A percentile compares a stretch with the other conserved stretches of the same genome.
Conservation (phyloP, 2,329 filamentous ascomycete genomes). For the Massarina eburnea region DNA sequence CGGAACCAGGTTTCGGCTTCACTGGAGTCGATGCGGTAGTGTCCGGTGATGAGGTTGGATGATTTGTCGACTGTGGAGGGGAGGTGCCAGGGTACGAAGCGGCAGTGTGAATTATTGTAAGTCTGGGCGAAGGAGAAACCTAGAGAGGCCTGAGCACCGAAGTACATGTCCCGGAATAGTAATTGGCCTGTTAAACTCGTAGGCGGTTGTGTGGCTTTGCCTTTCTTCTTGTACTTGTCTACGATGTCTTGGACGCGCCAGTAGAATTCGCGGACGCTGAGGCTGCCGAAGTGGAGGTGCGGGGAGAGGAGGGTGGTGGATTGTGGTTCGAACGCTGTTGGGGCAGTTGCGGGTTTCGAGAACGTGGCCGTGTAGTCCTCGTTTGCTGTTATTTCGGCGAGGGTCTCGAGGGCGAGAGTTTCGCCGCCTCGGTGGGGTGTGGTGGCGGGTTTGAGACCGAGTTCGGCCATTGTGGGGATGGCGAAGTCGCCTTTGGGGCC, state of each 20-base stretch:
- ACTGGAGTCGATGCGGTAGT: slow-evolving; percentile 64
- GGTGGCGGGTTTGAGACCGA: slow-evolving; percentile 63
- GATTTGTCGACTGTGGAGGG: slow-evolving; percentile 59
- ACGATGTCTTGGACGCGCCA: slow-evolving; percentile 69
- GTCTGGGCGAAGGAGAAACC: slow-evolving; percentile 67
- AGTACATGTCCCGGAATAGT: slow-evolving; percentile 82
- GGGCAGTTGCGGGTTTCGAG: slow-evolving; percentile 73
- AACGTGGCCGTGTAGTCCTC: slow-evolving; percentile 72
- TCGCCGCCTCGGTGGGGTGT: slow-evolving; percentile 73
- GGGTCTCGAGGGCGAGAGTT: slow-evolving; percentile 59
- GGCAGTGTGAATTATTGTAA: slow-evolving; percentile 63
- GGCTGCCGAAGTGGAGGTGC: slow-evolving; percentile 72
- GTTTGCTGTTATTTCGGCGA: slow-evolving; percentile 63
- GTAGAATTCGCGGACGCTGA: slow-evolving; percentile 72
- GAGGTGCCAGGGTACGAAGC: slow-evolving; percentile 80
- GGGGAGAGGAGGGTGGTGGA: slow-evolving; percentile 74
- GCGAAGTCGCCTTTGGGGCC: slow-evolving; percentile 70
- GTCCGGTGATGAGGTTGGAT: slow-evolving; percentile 55
- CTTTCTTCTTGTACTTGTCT: slow-evolving; percentile 58
- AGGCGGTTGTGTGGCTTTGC: slow-evolving; percentile 60
- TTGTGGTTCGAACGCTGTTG: slow-evolving; percentile 71
- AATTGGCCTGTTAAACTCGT: slow-evolving; percentile 73
- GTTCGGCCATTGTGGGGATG: slow-evolving; percentile 70
- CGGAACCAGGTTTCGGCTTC: slow-evolving; percentile 67
- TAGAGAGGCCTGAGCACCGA: slow-evolving; percentile 71